phyloP scores from a whole-genome alignment of 768 basidiomycete species.

The Gloeopeniophorella convolvens region DNA sequence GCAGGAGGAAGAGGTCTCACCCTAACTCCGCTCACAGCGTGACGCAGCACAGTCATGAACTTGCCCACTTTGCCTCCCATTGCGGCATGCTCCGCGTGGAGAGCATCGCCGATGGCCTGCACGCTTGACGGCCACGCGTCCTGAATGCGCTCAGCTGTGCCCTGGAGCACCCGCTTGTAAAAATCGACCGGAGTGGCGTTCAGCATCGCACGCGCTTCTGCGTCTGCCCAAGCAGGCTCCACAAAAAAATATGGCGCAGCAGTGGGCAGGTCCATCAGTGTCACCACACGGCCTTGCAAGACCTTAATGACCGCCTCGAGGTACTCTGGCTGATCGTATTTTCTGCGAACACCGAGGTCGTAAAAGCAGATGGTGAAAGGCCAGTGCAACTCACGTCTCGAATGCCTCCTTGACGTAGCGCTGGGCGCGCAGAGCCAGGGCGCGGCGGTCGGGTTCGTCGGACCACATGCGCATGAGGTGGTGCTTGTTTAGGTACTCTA shows the following conservation, averaged over 20 bases:
- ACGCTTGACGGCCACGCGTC: slow-evolving; percentile 33
- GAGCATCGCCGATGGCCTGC: slow-evolving; percentile 30
- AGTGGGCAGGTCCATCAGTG: slow-evolving; percentile 61
- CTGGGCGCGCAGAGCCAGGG: slow-evolving; percentile 49
- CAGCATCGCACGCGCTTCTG: slow-evolving; percentile 51
- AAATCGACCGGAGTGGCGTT: slow-evolving; percentile 34
- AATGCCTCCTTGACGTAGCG: slow-evolving; percentile 48
- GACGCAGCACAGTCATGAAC: slow-evolving; percentile 69
- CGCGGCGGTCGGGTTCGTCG: slow-evolving; percentile 42
- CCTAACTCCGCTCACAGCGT: slow-evolving; percentile 80
- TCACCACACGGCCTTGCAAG: slow-evolving; percentile 64
- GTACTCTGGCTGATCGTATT: slow-evolving; percentile 3
- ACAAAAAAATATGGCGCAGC: slow-evolving; percentile 76
- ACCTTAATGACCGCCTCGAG: slow-evolving; percentile 12
- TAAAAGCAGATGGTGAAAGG: background rate
- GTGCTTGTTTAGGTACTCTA: slow-evolving; percentile 85
- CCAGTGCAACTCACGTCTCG: slow-evolving; percentile 37
- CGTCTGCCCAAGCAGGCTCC: slow-evolving; percentile 50
- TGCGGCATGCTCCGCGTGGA: slow-evolving; percentile 40
- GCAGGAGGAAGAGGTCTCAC: slow-evolving; percentile 31
- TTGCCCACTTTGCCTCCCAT: slow-evolving; percentile 38
- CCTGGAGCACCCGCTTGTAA: slow-evolving; percentile 34
- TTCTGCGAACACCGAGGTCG: background rate
- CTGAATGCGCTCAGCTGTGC: slow-evolving; percentile 28
- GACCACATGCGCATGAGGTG: slow-evolving; percentile 59